Evolutionary conservation across 2,329 filamentous ascomycete genomes (phyloP).

Genomic region (Cercospora canescens): DNA sequence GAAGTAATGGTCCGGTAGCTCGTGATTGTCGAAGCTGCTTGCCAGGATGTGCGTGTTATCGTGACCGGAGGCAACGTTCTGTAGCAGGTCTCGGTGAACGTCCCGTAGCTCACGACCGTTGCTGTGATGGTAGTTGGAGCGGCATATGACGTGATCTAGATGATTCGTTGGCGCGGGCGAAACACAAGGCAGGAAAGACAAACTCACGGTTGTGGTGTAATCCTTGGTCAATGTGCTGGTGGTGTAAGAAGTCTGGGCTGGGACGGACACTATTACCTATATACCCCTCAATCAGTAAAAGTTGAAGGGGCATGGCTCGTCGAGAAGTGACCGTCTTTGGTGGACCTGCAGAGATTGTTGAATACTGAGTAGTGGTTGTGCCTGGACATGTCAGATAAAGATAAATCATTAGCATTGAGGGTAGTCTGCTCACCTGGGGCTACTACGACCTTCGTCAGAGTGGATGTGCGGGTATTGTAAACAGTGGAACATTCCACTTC

Average conservation of each 20-base stretch:
- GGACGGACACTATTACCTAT: background rate
- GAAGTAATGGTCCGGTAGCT: slow-evolving; percentile 9
- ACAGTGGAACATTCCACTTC: slow-evolving; percentile 2
- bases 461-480: background rate
- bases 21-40: slow-evolving; percentile 4
- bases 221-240: background rate
- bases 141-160: background rate
- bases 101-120: background rate
- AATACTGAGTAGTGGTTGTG: background rate
- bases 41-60: background rate
- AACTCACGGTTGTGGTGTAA: background rate
- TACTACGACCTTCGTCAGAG: background rate
- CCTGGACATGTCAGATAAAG: background rate
- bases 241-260: slow-evolving; percentile 6
- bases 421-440: background rate
- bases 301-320: too few species aligned
- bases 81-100: background rate
- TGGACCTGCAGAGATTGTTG: slow-evolving; percentile 2
- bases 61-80: background rate
- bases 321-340: background rate
- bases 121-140: background rate
- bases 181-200: background rate
- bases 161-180: background rate
- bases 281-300: background rate
- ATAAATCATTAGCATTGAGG: background rate